Evolutionary conservation across 768 basidiomycete genomes (phyloP).

Genomic region (Sutorius australiensis): DNA sequence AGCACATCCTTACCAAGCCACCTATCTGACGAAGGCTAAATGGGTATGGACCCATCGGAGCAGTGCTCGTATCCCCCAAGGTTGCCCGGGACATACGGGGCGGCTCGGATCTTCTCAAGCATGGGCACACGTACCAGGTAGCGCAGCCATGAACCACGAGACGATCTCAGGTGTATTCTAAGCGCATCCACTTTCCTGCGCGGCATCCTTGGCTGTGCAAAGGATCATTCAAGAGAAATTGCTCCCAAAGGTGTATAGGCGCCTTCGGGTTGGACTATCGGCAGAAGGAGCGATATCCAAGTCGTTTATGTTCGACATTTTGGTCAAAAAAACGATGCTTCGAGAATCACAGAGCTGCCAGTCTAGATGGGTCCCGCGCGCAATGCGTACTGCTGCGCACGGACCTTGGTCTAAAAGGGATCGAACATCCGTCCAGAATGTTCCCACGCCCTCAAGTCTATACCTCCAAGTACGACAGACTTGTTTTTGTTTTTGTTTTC

Average conservation of each 20-base stretch:
- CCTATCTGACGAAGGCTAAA: constrained; percentile 4
- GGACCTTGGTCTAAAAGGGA: constrained; percentile 15
- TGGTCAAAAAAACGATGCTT: too few relatives aligned
- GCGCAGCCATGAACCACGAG: not conserved
- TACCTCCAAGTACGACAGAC: not conserved
- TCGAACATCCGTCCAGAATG: too few relatives aligned
- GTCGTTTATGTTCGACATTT: constrained; percentile 74
- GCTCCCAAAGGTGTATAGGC: constrained; percentile 55
- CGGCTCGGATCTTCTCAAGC: constrained; percentile 72
- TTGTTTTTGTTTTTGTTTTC: not conserved
- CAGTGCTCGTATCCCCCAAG: constrained; percentile 68
- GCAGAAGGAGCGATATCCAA: constrained; percentile 53
- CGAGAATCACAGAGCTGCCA: too few relatives aligned
- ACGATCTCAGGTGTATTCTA: constrained; percentile 26
- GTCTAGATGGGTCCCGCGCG: constrained; percentile 78
- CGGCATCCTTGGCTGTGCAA: constrained; percentile 79
- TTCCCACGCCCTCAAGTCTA: not conserved
- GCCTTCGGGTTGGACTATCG: constrained; percentile 53
- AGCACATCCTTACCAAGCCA: not conserved
- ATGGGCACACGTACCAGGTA: constrained; percentile 85
- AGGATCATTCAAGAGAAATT: constrained; percentile 66
- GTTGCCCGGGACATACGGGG: constrained; percentile 67
- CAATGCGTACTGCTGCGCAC: constrained; percentile 42
- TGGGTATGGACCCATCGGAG: constrained; percentile 80
- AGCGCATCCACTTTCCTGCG: constrained; percentile 73